Evolutionary conservation across 257 asterid genomes (phyloP), one percentile per base, ranked within the genome.

Genomic region (Fraxinus excelsior): DNA sequence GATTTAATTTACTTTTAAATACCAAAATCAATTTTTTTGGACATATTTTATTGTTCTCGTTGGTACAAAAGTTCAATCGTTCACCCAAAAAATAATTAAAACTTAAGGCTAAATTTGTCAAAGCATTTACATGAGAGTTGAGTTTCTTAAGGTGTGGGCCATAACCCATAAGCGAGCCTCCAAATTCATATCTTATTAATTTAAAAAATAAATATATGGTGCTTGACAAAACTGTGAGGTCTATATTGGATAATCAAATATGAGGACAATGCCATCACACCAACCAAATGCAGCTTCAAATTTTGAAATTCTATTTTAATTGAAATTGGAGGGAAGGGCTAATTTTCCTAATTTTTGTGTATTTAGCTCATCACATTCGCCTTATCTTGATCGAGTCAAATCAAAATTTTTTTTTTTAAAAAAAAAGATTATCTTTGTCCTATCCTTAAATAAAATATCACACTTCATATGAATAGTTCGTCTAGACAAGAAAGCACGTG

Each of bases 261-360:
- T 11, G 68, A 62, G 35, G 68, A 26, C 68, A 62, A 62, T 26
- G 35, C 18, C n/a, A 62, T 62, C n/a, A 62, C 68, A 62, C 68
- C 35, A 62, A 62, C 68, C 68, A 25, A 23, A 2, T 62, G 68
- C 32, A 10, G 26, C 35, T 62, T 62, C 68, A 25, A 62, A 62
- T 11, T 62, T 62, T 62, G 68, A 62, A 37, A 62, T 62, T 62
- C 9, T n/a, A 62, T 62, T 62, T 62, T 35, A 62, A 62, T 26
- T 62, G 68, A 62, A 26, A 12, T 62, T 62, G 68, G 35, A 62
- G 35, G 35, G 68, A 62, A 12, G 0, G 3, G 7, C 18, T 26
- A 12, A 9, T 60, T 26, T 10, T 62, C 28, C 35, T 62, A 9
- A 62, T 2, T 26, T 62, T 62, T 37, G 19, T 26, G 34, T 9